Percentiles rank a stretch among this genome's conserved stretches.
Conservation (phyloP, 1,284 basidiomycete species). For the Abortiporus biennis region DNA sequence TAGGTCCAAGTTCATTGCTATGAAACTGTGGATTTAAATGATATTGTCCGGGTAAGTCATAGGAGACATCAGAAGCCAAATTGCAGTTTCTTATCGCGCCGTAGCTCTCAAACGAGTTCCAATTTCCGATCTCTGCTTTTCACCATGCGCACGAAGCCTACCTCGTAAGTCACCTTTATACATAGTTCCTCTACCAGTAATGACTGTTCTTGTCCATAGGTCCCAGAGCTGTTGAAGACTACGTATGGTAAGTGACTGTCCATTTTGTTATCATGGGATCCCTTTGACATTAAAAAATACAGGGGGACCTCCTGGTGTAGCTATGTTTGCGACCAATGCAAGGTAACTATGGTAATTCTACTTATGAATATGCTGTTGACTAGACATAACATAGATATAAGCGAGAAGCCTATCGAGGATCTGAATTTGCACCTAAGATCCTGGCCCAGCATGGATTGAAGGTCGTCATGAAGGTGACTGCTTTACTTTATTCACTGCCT, state of each 20-base stretch:
- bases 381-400: slow-evolving; percentile 46
- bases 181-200: background rate
- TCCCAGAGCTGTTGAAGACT: slow-evolving; percentile 46
- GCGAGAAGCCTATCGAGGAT: slow-evolving; percentile 72
- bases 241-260: slow-evolving; percentile 40
- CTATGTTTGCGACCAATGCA: slow-evolving; percentile 49
- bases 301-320: slow-evolving; percentile 42
- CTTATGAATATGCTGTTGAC: slow-evolving; percentile 3
- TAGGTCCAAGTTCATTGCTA: slow-evolving; percentile 69
- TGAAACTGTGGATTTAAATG: slow-evolving; percentile 77
- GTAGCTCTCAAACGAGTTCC: slow-evolving; percentile 38
- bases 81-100: too few species aligned
- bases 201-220: background rate
- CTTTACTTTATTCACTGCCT: slow-evolving; percentile 6
- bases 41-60: slow-evolving; percentile 52
- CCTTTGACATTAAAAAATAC: background rate
- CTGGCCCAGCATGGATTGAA: slow-evolving; percentile 60
- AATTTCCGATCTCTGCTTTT: slow-evolving; percentile 44
- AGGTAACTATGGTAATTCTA: slow-evolving; percentile 19
- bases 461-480: slow-evolving; percentile 61
- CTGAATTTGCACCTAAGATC: slow-evolving; percentile 74
- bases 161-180: slow-evolving; percentile 23
- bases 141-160: slow-evolving; percentile 59
- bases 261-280: background rate
- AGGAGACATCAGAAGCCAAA: too few species aligned